phyloP scores from a whole-genome alignment of 805 yeast genomes.

The Hyphopichia homilentoma region DNA sequence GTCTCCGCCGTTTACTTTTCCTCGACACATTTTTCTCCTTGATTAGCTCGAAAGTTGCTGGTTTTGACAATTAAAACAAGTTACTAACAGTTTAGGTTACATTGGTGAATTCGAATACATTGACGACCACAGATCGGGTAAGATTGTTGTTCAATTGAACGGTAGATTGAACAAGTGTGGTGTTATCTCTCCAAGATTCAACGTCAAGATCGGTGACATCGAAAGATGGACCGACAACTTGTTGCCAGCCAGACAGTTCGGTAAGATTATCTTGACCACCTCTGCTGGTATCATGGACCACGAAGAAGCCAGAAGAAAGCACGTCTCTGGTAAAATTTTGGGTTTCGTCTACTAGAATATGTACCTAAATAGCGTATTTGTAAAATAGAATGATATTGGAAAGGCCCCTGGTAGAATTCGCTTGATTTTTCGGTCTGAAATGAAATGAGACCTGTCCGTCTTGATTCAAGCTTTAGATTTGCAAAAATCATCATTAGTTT shows the following conservation, averaged over 20 bases:
- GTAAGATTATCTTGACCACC: conserved; percentile 96
- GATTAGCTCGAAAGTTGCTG: too few species aligned
- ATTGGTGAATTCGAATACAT: conserved; percentile 98
- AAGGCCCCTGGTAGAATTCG: too few species aligned
- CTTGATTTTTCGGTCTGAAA: too few species aligned
- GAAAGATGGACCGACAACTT: conserved; percentile 99
- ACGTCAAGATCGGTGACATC: conserved; percentile 90
- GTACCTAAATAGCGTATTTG: too few species aligned
- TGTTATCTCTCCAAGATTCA: conserved; percentile 98
- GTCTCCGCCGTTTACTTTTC: conserved; percentile 60
- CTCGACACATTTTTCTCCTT: conserved; percentile 42
- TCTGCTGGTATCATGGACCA: conserved; percentile 99
- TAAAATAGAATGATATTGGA: too few species aligned
- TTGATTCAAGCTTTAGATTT: too few species aligned
- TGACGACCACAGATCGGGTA: conserved; percentile 98
- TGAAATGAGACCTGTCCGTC: too few species aligned
- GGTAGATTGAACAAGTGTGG: conserved; percentile 99
- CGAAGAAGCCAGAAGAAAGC: conserved; percentile 99
- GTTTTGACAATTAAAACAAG: background rate
- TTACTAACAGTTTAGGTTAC: conserved; percentile 47
- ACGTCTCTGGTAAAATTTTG: conserved; percentile 97
- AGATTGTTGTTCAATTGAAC: conserved; percentile 93
- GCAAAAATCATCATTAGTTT: too few species aligned
- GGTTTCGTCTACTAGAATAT: conserved; percentile 85
- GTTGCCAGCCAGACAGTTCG: conserved; percentile 98